Base-by-base conservation (phyloP, 2,329 filamentous ascomycete species). In the Blastomyces gilchristii region DNA sequence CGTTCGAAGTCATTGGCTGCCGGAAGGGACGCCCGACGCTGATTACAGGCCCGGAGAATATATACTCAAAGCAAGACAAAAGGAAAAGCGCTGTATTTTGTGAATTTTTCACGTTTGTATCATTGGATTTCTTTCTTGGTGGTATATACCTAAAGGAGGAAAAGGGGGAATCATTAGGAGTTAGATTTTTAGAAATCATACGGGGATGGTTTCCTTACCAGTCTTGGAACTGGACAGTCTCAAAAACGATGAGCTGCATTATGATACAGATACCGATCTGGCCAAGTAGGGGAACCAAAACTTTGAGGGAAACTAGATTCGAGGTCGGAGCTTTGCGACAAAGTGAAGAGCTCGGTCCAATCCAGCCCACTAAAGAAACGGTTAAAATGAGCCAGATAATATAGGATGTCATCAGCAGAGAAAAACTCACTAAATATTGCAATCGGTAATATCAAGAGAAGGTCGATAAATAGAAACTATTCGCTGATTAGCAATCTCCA, bases 81-180 rank as follows among this genome's bases (percentile, higher is more conserved):
- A 97, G 78, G 78, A 99, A 99, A 1, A 99, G 79, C 0, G 89
- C 86, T 0, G 93, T 96, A 71, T 99, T 97, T 70, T 97, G 89
- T 11, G 91, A 96, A 75, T 97, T 97, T 70, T 88, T 83, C 61
- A 92, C 88, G 72, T 94, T 96, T 31, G 89, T 88, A 71, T 94
- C 88, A 39, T 96, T 83, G 34, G 83, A 84, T 71, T 91, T 84
- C 34, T 96, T 73, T 63, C 86, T 81, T 0, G 94, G 94, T 18
- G 92, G 90, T 61, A 88, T 85, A 72, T 90, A 96, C 84, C 84
- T 86, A 45, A 54, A 9, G 3, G 6, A 45, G 28, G 25, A 45
- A 25, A 58, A 49, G 34, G n/a, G 18, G 53, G 34, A 41, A 16
- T 49, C 9, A 31, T 56, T 39, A 56, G 52, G 8, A 11, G 1